Evolutionary conservation across 441 rosid species (phyloP), one percentile per base, ranked within the genome.

Genomic region (Raphanus hybrid): DNA sequence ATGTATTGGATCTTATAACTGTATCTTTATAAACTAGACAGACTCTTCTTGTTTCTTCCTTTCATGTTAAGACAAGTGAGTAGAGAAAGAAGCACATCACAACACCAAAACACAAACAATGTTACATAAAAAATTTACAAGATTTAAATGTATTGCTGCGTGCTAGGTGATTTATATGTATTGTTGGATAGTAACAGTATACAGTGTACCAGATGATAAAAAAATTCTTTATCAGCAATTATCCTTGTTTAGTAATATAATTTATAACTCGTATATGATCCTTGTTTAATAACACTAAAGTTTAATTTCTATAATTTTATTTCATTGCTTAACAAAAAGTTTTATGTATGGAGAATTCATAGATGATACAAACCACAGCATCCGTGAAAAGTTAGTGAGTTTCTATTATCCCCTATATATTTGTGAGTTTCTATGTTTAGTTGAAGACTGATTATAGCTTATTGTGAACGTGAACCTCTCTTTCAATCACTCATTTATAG

Each of bases 11-110:
- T 54, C 16, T 15, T 54, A 54, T 54, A 15, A 54, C 23, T 54
- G 59, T 54, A 54, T 4, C 23, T 54, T 6, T 52, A 45, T 45
- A 45, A 45, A 45, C 52, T 45, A 45, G 52, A 50, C 6, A 50
- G 18, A 50, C 57, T 50, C 58, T 52, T 52, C 58, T 52, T 52
- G 58, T 54, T 15, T 54, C 59, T 54, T 54, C 59, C 59, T 15
- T 54, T 54, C 59, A 6, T 54, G 23, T 54, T 15, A 54, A 54
- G 59, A 54, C 23, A 54, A 54, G 59, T 6, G 10, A 15, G 23
- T 54, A 54, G 59, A 16, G 59, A 54, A 54, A 54, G 59, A 54
- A 54, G 59, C 59, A 54, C 59, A 54, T 54, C 7, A 54, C 16
- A 15, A 54, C 59, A 15, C 23, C 10, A 54, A 54, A 54, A 54